Evolutionary conservation across 1,139 yeast genomes (phyloP).

Genomic region (Yamadazyma dendronema): DNA sequence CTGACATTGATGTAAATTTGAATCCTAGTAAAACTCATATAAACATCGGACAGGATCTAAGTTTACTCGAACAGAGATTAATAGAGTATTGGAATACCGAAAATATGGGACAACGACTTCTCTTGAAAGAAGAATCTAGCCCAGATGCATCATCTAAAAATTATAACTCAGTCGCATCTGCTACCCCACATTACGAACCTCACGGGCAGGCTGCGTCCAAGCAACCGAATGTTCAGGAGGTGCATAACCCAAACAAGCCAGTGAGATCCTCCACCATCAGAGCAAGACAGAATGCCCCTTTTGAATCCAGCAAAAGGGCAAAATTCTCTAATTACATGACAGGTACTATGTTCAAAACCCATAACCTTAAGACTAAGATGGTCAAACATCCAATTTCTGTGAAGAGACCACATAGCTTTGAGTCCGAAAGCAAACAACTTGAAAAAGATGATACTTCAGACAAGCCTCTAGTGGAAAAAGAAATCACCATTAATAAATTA

Average conservation of each 20-base stretch:
- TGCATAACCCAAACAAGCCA: not conserved
- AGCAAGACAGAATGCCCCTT: not conserved
- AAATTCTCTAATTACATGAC: conserved; percentile 1
- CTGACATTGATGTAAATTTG: conserved; percentile 72
- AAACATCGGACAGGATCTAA: conserved; percentile 8
- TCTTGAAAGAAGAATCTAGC: conserved; percentile 1
- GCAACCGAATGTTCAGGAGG: too few species aligned
- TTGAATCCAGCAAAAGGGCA: not conserved
- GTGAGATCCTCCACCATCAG: too few species aligned
- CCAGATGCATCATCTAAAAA: not conserved
- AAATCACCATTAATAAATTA: conserved; percentile 56
- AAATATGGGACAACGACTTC: conserved; percentile 8
- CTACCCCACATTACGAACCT: not conserved
- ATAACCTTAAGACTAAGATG: conserved; percentile 6
- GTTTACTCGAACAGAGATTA: conserved; percentile 3
- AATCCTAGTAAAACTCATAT: conserved; percentile 70
- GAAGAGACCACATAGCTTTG: not conserved
- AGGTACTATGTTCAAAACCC: conserved; percentile 8
- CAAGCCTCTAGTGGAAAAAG: conserved; percentile 31
- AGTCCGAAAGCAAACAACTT: not conserved
- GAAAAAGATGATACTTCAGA: not conserved
- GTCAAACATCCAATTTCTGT: not conserved
- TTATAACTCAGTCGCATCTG: not conserved
- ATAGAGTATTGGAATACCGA: conserved; percentile 10
- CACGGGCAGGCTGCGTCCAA: too few species aligned